Evolutionary conservation across 1,284 basidiomycete genomes (phyloP).

Genomic region (Rhodotorula sp.): DNA sequence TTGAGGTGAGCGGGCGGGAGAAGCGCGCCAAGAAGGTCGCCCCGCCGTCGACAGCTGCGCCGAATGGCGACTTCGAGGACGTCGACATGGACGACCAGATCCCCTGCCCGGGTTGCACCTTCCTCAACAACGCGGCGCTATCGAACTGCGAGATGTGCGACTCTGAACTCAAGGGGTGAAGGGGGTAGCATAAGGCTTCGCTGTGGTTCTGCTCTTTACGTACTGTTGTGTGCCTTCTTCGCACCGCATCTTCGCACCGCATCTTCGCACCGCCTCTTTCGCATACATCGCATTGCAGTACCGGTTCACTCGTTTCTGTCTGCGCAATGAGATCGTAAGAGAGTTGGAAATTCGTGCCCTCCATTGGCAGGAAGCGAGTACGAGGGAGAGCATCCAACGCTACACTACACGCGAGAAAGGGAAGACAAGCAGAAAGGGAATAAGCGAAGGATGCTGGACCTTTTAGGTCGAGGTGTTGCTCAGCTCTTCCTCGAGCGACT

Average conservation of each 20-base stretch:
- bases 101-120: constrained; percentile 45
- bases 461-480: background rate
- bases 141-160: constrained; percentile 44
- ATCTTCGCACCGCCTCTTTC: background rate
- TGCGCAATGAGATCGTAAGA: too few relatives aligned
- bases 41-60: background rate
- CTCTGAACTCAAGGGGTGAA: background rate
- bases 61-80: background rate
- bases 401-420: background rate
- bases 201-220: too few relatives aligned
- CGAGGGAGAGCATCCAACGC: too few relatives aligned
- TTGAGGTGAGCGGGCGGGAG: background rate
- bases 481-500: background rate
- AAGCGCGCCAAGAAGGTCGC: too few relatives aligned
- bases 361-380: too few relatives aligned
- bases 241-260: background rate
- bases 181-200: background rate
- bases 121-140: constrained; percentile 41
- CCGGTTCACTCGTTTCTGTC: background rate
- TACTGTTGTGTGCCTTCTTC: constrained; percentile 1
- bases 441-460: background rate
- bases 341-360: too few relatives aligned
- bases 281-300: background rate
- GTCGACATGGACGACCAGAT: background rate
- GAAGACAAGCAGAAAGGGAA: background rate